phyloP scores from a whole-genome alignment of 176 grass and related monocot genomes.

The Eleusine coracana region DNA sequence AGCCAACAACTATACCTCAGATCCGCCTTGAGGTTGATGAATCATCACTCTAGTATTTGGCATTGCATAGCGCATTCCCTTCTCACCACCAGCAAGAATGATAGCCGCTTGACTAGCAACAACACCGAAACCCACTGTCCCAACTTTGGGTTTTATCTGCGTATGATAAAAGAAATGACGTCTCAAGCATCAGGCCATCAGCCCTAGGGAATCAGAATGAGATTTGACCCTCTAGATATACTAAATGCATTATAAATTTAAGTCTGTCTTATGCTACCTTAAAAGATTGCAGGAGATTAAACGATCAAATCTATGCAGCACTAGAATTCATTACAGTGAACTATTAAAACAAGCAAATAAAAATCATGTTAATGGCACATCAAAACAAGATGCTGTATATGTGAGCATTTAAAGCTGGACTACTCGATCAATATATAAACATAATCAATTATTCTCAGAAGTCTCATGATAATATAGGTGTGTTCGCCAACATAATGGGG shows the following conservation, averaged over 20 bases:
- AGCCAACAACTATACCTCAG: slow-evolving; percentile 54
- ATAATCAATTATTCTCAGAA: not conserved
- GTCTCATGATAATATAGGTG: not conserved
- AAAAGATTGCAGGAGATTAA: not conserved
- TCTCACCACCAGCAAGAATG: slow-evolving; percentile 91
- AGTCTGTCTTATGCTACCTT: slow-evolving; percentile 1
- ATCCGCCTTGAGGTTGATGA: slow-evolving; percentile 95
- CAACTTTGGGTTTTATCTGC: slow-evolving; percentile 94
- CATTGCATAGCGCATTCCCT: slow-evolving; percentile 97
- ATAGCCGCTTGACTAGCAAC: slow-evolving; percentile 90
- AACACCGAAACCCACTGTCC: slow-evolving; percentile 89
- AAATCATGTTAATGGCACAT: not conserved
- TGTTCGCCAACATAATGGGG: not conserved
- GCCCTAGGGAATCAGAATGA: slow-evolving; percentile 28
- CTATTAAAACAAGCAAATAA: not conserved
- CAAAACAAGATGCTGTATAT: slow-evolving; percentile 5
- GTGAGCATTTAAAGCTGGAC: slow-evolving; percentile 25
- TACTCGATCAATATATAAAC: not conserved
- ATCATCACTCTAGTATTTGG: slow-evolving; percentile 98
- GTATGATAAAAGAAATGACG: slow-evolving; percentile 22
- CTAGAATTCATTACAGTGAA: not conserved
- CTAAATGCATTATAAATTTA: not conserved
- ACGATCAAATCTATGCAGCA: not conserved
- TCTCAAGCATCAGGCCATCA: slow-evolving; percentile 17
- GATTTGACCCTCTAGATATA: not conserved